A percentile compares a stretch with the other conserved stretches of the same genome.
Evolutionary conservation across 768 basidiomycete species (phyloP).

Genomic region (Boletus vermiculosoides): DNA sequence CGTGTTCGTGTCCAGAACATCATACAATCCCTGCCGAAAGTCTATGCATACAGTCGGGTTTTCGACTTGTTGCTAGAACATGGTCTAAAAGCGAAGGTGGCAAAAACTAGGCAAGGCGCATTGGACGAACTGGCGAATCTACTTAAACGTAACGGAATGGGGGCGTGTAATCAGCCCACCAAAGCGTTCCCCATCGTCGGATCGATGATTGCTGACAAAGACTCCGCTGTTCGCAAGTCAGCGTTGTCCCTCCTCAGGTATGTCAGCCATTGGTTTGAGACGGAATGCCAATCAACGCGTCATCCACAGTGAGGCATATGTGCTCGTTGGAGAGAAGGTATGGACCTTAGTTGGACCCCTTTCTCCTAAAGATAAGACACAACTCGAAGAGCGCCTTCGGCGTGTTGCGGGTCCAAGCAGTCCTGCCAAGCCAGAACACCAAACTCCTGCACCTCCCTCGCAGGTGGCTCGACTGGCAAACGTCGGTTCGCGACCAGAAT

Average conservation of each 20-base stretch:
- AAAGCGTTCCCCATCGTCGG: slow-evolving; percentile 81
- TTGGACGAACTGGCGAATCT: slow-evolving; percentile 79
- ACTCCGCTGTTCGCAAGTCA: slow-evolving; percentile 84
- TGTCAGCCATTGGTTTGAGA: slow-evolving; percentile 21
- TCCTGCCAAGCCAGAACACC: slow-evolving; percentile 41
- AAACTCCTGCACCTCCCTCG: slow-evolving; percentile 41
- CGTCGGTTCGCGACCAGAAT: slow-evolving; percentile 46
- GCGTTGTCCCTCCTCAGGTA: slow-evolving; percentile 81
- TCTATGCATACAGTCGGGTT: slow-evolving; percentile 91
- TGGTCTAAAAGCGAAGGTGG: slow-evolving; percentile 86
- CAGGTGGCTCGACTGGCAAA: slow-evolving; percentile 56
- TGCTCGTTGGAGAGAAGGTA: slow-evolving; percentile 80
- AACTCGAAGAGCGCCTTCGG: slow-evolving; percentile 85
- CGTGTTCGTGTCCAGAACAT: slow-evolving; percentile 79
- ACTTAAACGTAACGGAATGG: slow-evolving; percentile 78
- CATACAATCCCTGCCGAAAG: slow-evolving; percentile 79
- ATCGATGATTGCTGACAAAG: slow-evolving; percentile 83
- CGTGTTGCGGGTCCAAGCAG: slow-evolving; percentile 69
- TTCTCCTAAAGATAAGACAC: slow-evolving; percentile 85
- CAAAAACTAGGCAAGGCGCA: slow-evolving; percentile 85
- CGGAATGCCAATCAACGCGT: slow-evolving; percentile 6
- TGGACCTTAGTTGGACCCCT: slow-evolving; percentile 77
- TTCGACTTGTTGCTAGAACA: slow-evolving; percentile 87
- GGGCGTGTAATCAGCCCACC: slow-evolving; percentile 68
- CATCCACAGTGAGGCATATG: slow-evolving; percentile 68